phyloP scores from a whole-genome alignment of 2,329 filamentous ascomycete species.

The Huntiella abstrusa region DNA sequence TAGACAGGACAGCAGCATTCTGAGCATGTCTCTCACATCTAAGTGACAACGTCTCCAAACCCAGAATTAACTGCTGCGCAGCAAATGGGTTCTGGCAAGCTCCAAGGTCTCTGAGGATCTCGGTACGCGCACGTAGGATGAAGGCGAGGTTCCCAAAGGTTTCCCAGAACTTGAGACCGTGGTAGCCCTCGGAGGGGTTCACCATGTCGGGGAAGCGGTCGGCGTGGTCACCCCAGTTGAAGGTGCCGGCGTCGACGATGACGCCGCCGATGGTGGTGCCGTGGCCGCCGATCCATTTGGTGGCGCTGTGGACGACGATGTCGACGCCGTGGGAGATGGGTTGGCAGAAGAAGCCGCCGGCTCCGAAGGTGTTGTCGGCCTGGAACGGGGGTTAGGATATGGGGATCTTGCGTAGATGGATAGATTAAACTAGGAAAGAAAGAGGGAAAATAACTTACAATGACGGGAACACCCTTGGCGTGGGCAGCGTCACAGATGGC shows the following conservation, averaged over 20 bases:
- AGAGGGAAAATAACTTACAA: constrained; percentile 24
- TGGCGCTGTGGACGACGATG: constrained; percentile 85
- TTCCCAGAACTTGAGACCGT: constrained; percentile 87
- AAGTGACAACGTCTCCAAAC: constrained; percentile 75
- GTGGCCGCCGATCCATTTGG: constrained; percentile 94
- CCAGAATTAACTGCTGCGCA: constrained; percentile 78
- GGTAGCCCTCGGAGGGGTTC: constrained; percentile 75
- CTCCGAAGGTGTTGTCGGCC: constrained; percentile 91
- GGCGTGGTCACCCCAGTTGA: constrained; percentile 76
- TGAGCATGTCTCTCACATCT: constrained; percentile 70
- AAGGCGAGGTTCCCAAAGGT: constrained; percentile 72
- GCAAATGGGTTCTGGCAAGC: constrained; percentile 72
- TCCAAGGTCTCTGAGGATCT: constrained; percentile 76
- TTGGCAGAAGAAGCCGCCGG: constrained; percentile 70
- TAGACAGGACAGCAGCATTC: constrained; percentile 64
- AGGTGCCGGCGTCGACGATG: constrained; percentile 74
- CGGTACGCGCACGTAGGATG: constrained; percentile 70
- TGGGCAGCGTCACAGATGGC: constrained; percentile 67
- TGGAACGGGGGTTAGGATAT: constrained; percentile 17
- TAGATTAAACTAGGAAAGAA: background rate
- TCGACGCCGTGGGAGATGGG: constrained; percentile 84
- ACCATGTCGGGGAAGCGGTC: constrained; percentile 83
- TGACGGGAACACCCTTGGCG: constrained; percentile 43
- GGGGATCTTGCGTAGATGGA: background rate
- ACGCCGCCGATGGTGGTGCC: constrained; percentile 81